Evolutionary conservation across 805 yeast species (phyloP), one percentile per base, ranked within the genome.

Genomic region (Lipomyces oligophaga): DNA sequence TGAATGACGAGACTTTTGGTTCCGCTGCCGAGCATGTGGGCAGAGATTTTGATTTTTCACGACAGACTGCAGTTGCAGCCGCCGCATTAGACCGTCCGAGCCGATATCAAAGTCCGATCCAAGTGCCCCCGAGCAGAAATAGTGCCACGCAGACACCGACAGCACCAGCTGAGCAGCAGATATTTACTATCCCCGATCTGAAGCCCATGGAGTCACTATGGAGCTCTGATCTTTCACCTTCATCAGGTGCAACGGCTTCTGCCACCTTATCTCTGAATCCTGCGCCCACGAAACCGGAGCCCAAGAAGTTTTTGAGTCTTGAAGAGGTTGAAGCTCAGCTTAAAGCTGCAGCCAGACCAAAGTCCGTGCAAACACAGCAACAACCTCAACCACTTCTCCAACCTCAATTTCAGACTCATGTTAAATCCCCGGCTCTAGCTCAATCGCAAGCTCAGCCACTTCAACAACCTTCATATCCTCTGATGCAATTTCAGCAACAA

Each of bases 281-380:
- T 26, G 33, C 50, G 8, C 54, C 45, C 27, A 60, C 50, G 58
- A 55, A 42, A 30, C 45, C 55, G 10, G 53, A 49, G 15, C 52
- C 54, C 33, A 71, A 71, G 57, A 75, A 74, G 58, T 73, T 82
- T 19, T 66, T 84, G 57, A 83, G 95, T 8, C 71, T 86, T 63
- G 90, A 84, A 63, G 94, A 88, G 58, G 77, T 88, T 55, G 96
- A 88, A 67, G 86, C 95, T 6, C 86, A 80, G 59, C 70, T 82
- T 62, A 70, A 80, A 57, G 39, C 56, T 43, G 43, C 62, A 47
- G 49, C 68, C 58, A 41, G 60, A 50, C 40, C n/a, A n/a, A n/a
- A n/a, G n/a, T n/a, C n/a, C n/a, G n/a, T n/a, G n/a, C n/a, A n/a
- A n/a, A n/a, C n/a, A n/a, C n/a, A n/a, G n/a, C n/a, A n/a, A n/a